Evolutionary conservation across 1,139 yeast genomes (phyloP).

Genomic region (Sugiyamaella japonica): DNA sequence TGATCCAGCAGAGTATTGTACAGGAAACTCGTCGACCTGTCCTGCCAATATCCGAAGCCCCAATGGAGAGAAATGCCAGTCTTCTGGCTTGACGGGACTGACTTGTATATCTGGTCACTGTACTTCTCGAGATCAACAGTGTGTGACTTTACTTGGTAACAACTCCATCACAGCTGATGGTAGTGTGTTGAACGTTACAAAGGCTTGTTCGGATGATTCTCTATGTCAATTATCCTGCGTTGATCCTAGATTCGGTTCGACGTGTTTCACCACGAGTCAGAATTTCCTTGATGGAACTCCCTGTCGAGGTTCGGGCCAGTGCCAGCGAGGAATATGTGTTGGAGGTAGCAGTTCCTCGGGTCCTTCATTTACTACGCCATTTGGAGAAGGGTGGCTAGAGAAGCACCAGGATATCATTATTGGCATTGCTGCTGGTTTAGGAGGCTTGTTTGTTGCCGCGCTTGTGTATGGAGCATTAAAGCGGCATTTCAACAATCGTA

Average conservation of each 20-base stretch:
- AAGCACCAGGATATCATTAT: constrained; percentile 31
- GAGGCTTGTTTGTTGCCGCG: constrained; percentile 26
- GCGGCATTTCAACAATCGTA: neutral
- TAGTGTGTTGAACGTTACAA: constrained; percentile 32
- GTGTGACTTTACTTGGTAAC: constrained; percentile 37
- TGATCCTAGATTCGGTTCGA: constrained; percentile 33
- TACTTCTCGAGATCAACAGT: constrained; percentile 42
- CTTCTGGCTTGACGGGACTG: constrained; percentile 27
- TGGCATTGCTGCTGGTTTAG: constrained; percentile 33
- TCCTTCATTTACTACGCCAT: constrained; percentile 10
- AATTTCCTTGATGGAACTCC: constrained; percentile 45
- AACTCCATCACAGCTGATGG: constrained; percentile 33
- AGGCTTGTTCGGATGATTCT: constrained; percentile 38
- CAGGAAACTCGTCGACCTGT: constrained; percentile 41
- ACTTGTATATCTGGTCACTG: constrained; percentile 44
- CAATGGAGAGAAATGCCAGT: constrained; percentile 38
- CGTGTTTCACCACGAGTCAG: constrained; percentile 38
- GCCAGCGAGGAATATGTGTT: constrained; percentile 39
- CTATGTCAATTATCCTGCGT: constrained; percentile 40
- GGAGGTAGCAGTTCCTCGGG: constrained; percentile 29
- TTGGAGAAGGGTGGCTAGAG: constrained; percentile 31
- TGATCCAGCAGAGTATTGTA: constrained; percentile 42
- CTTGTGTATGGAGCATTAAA: constrained; percentile 2
- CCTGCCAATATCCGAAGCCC: constrained; percentile 35
- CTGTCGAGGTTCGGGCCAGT: constrained; percentile 38